A percentile compares a stretch with the other conserved stretches of the same genome.
phyloP scores from a whole-genome alignment of 169 alveolate species.

The Plasmodium gallinaceum region DNA sequence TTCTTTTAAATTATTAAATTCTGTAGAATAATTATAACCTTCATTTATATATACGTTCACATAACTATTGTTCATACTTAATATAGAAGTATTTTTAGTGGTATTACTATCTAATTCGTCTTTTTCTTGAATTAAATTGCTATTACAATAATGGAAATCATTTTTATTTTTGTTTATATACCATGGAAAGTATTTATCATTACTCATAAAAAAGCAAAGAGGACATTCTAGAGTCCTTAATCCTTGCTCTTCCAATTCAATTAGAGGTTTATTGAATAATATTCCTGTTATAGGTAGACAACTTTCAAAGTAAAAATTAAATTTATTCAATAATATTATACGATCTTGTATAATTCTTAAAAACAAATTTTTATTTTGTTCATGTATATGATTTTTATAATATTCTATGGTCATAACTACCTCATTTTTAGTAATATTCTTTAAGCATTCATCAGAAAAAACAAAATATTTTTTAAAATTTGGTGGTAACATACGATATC shows the following conservation, averaged over 20 bases:
- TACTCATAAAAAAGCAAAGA: slow-evolving; percentile 47
- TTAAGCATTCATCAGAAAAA: slow-evolving; percentile 50
- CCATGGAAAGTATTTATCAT: slow-evolving; percentile 67
- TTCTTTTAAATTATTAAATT: neutral
- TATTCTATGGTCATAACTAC: slow-evolving; percentile 72
- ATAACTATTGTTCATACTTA: neutral
- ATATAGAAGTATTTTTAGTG: slow-evolving; percentile 1
- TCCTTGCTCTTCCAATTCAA: slow-evolving; percentile 70
- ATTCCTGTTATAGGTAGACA: slow-evolving; percentile 67
- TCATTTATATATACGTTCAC: neutral
- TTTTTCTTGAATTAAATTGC: neutral
- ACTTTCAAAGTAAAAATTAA: slow-evolving; percentile 66
- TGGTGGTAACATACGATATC: slow-evolving; percentile 66
- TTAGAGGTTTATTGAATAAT: slow-evolving; percentile 65
- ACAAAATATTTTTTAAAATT: slow-evolving; percentile 68
- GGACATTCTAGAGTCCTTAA: slow-evolving; percentile 75
- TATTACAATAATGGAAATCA: neutral
- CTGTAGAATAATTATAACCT: neutral
- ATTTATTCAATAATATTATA: slow-evolving; percentile 39
- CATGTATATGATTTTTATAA: slow-evolving; percentile 54
- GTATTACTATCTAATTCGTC: neutral
- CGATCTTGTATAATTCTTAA: slow-evolving; percentile 75
- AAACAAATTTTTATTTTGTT: slow-evolving; percentile 42
- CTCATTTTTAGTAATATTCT: slow-evolving; percentile 58
- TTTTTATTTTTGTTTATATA: neutral